Evolutionary conservation across 176 grass and related monocot genomes (phyloP).

Genomic region (Juncus inflexus): DNA sequence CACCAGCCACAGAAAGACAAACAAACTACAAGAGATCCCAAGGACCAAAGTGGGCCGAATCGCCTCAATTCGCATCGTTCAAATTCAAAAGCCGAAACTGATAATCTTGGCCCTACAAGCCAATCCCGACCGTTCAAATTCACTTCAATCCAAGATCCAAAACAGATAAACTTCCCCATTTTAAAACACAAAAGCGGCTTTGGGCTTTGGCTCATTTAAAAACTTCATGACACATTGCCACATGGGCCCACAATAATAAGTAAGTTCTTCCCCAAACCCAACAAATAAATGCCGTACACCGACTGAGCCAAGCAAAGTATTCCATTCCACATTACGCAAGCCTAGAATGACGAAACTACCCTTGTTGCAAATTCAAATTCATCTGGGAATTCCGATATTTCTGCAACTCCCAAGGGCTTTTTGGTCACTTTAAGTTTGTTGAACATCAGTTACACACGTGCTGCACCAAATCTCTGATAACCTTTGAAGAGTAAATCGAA

Average conservation of each 20-base stretch:
- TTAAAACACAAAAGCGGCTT: neutral
- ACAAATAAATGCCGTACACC: conserved; percentile 7
- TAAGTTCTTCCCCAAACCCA: neutral
- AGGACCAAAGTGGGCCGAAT: no score
- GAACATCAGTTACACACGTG: no score
- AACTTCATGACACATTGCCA: no score
- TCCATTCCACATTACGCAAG: neutral
- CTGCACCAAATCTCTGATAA: no score
- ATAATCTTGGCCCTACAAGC: no score
- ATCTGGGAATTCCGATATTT: conserved; percentile 11
- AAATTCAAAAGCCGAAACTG: no score
- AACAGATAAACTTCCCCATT: conserved; percentile 6
- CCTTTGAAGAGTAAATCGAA: neutral
- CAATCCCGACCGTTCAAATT: neutral
- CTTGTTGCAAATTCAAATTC: neutral
- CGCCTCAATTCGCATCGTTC: no score
- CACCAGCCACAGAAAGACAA: no score
- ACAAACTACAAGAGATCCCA: no score
- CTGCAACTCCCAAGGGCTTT: neutral
- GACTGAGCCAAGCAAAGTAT: neutral
- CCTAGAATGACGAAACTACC: conserved; percentile 13
- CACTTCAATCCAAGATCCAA: conserved; percentile 14
- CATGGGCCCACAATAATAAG: neutral
- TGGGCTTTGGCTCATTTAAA: conserved; percentile 4
- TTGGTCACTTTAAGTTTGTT: neutral